Evolutionary conservation across 176 grass and related monocot species (phyloP).

Genomic region (Bonia amplexicaulis): DNA sequence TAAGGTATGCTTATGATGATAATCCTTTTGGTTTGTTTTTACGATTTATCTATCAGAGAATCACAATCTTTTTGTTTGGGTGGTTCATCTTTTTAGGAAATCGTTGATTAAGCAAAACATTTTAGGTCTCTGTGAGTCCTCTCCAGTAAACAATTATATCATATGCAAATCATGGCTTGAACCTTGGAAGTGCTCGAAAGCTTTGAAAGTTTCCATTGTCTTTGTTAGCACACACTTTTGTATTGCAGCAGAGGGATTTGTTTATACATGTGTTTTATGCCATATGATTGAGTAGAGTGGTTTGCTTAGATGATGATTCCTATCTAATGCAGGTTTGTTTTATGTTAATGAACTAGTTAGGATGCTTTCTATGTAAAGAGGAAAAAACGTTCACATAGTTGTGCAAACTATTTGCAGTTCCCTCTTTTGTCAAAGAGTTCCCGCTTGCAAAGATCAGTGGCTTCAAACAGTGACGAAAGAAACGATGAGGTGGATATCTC

Average conservation of each 20-base stretch:
- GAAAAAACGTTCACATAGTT: not conserved
- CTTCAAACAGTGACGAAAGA: slow-evolving; percentile 54
- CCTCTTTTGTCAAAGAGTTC: slow-evolving; percentile 97
- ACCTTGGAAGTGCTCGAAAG: not conserved
- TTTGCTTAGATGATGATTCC: not conserved
- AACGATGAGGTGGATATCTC: slow-evolving; percentile 73
- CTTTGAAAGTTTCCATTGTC: not conserved
- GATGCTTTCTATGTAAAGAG: not conserved
- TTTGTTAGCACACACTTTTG: not conserved
- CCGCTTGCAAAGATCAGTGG: slow-evolving; percentile 71
- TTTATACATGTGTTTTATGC: not conserved
- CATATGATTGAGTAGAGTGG: not conserved
- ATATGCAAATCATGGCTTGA: not conserved
- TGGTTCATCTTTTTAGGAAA: not conserved
- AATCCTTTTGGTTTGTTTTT: not conserved
- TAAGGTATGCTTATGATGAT: not conserved
- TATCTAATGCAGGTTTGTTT: not conserved
- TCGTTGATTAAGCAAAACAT: not conserved
- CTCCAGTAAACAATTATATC: not conserved
- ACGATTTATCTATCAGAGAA: not conserved
- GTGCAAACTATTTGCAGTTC: slow-evolving; percentile 60
- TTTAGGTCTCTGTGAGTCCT: not conserved
- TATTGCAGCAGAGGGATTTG: slow-evolving; percentile 7
- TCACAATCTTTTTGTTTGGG: slow-evolving; percentile 1
- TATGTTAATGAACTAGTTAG: not conserved